Base-by-base conservation (phyloP, 2,329 filamentous ascomycete species). In the Pseudogymnoascus sp. region DNA sequence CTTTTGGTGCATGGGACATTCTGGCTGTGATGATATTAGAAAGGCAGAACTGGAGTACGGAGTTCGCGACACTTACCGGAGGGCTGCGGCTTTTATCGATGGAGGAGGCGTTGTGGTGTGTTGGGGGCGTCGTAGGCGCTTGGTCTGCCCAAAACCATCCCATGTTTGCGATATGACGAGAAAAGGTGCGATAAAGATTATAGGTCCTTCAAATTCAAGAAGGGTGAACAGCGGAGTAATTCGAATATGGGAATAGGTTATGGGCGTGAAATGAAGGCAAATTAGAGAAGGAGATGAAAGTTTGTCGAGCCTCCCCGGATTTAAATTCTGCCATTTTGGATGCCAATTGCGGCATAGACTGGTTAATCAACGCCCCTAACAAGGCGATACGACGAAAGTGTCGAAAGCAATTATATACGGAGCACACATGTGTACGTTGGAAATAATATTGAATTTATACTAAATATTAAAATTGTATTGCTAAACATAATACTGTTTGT, bases 1-100 rank as follows among this genome's bases (percentile, higher is more conserved):
- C 74, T 65, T 60, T 75, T 83, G 80, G 74, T 89, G 86, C 86
- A 90, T 89, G 15, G 88, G 88, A 72, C 88, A 90, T 78, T 79
- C 79, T 71, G 86, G 84, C 86, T 89, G 56, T 11, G 37, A 7
- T 15, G 7, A 44, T 60, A 46, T 70, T 64, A 70, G 68, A 61
- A 40, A 35, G 6, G 10, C 11, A n/a, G 13, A 37, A 38, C 23
- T 13, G 31, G 37, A 23, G 56, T 37, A 26, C 10, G 23, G 23
- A 19, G 31, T 44, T 63, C 17, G 53, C 23, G 29, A 21, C 26
- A 65, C 64, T 60, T 38, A 65, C 61, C 10, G 62, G 62, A 42
- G 64, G 62, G 10, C 29, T 33, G 26, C 50, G 62, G 33, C 46
- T n/a, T 19, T 31, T 37, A 61, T 33, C 40, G 17, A 19, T 26